Conservation (phyloP, 345 rosid species). For the Turnera subulata region DNA sequence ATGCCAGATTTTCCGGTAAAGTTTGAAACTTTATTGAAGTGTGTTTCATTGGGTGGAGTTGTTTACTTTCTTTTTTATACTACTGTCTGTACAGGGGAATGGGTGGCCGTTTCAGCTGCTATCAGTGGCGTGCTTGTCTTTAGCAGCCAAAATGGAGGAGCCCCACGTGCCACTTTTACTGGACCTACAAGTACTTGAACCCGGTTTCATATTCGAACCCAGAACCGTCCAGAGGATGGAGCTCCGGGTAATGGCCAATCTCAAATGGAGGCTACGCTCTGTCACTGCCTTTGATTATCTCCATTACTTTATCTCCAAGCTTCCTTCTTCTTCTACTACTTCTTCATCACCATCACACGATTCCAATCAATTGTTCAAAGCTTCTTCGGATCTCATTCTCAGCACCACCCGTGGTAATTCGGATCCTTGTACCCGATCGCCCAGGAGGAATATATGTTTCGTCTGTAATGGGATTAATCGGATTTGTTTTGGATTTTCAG, state of each 20-base stretch:
- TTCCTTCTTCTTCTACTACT: slow-evolving; percentile 25
- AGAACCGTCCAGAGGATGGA: slow-evolving; percentile 55
- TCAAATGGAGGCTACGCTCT: slow-evolving; percentile 50
- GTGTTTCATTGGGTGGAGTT: neutral
- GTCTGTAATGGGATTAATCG: neutral
- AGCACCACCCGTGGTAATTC: slow-evolving; percentile 49
- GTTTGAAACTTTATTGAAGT: neutral
- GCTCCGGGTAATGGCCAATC: slow-evolving; percentile 47
- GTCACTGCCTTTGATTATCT: slow-evolving; percentile 59
- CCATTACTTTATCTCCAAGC: slow-evolving; percentile 35
- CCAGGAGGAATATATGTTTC: neutral
- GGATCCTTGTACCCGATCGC: neutral
- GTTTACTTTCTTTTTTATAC: neutral
- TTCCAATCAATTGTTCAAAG: slow-evolving; percentile 23
- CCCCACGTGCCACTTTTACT: slow-evolving; percentile 39
- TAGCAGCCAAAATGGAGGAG: slow-evolving; percentile 71
- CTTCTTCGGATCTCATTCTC: slow-evolving; percentile 51
- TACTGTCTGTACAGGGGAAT: slow-evolving; percentile 13
- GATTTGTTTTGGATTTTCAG: slow-evolving; percentile 21
- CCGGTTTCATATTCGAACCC: slow-evolving; percentile 53
- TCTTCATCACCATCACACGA: slow-evolving; percentile 19
- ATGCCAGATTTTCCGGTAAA: slow-evolving; percentile 18
- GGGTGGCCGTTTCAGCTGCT: slow-evolving; percentile 69
- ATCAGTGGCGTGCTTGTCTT: slow-evolving; percentile 62
- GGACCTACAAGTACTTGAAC: slow-evolving; percentile 49